Evolutionary conservation across 805 yeast species (phyloP).

Genomic region (Wickerhamiella sergipiensis): DNA sequence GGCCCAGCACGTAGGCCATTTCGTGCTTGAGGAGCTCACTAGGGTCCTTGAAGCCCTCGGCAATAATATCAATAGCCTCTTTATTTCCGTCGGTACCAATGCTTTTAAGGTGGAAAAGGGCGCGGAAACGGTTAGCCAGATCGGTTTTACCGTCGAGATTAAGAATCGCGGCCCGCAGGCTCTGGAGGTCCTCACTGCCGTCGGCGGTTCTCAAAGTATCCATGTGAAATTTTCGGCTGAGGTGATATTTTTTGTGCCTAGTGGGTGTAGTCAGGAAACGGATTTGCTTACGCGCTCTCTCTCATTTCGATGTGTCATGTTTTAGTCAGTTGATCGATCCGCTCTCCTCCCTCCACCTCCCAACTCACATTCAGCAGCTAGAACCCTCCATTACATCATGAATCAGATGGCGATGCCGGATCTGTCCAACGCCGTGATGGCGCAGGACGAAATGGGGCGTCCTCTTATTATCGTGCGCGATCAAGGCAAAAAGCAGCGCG

Average conservation of each 20-base stretch:
- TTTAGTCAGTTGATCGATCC: no score
- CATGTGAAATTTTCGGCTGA: slow-evolving; percentile 8
- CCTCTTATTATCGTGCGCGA: slow-evolving; percentile 96
- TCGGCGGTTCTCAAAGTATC: slow-evolving; percentile 19
- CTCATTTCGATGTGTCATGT: no score
- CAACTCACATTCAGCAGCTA: no score
- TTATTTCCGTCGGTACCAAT: slow-evolving; percentile 60
- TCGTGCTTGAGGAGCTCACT: slow-evolving; percentile 93
- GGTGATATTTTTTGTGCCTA: no score
- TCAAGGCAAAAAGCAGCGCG: slow-evolving; percentile 45
- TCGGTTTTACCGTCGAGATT: slow-evolving; percentile 43
- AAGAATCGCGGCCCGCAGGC: slow-evolving; percentile 19
- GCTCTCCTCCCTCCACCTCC: no score
- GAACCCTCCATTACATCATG: neutral
- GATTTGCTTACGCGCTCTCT: no score
- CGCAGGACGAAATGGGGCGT: slow-evolving; percentile 98
- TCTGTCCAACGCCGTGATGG: slow-evolving; percentile 94
- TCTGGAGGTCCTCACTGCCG: slow-evolving; percentile 14
- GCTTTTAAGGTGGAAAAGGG: slow-evolving; percentile 79
- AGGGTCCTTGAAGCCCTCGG: slow-evolving; percentile 73
- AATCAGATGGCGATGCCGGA: slow-evolving; percentile 43
- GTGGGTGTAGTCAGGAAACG: no score
- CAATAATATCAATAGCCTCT: slow-evolving; percentile 80
- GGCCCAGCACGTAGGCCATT: slow-evolving; percentile 94
- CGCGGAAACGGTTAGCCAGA: slow-evolving; percentile 82